Base-by-base conservation (phyloP, 148 eudicot genomes). In the Nyssa sinensis region DNA sequence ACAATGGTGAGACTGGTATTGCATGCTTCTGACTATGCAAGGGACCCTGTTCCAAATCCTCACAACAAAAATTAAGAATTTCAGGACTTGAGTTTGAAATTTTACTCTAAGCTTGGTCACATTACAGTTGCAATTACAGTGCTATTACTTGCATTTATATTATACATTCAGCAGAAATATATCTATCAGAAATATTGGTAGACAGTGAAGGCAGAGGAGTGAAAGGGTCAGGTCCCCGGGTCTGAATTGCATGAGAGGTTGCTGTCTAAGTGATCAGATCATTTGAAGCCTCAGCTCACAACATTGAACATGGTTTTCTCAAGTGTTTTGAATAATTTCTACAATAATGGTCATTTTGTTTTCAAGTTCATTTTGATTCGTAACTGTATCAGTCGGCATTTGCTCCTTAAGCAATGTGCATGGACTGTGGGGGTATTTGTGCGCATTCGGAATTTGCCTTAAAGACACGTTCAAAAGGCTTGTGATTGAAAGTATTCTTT, bases 221-320 rank as follows among this genome's bases (percentile, higher is more conserved):
- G 4, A 0, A 8, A 35, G 6, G 16, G n/a, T 35, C 69, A 9
- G 27, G 14, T n/a, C 44, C 3, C 12, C 13, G 34, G 34, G 47
- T 33, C 68, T 64, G 68, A 33, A 3, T 21, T 64, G 68, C 10
- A 64, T 34, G 68, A 64, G 44, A 64, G 12, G 41, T 27, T 64
- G 44, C 25, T 64, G 4, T 33, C 68, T 1, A 29, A 66, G 30
- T 66, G 69, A 37, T 35, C 24, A 4, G 14, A 7, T 49, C 21
- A 55, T 19, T n/a, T 0, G 24, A 14, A 55, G 59, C 25, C 23
- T 55, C 4, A 21, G 59, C 23, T 55, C 21, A n/a, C 59, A 1
- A 19, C 59, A 0, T 2, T 7, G 25, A 55, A 55, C 24, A 55
- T 55, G 5, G 23, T 55, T 55, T 4, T 51, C 8, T 55, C 24